These are phyloP conservation scores for Clitopilus passeckerianus DNA, from an alignment of 768 basidiomycete genomes.

Conservation along the genomic window DNA sequence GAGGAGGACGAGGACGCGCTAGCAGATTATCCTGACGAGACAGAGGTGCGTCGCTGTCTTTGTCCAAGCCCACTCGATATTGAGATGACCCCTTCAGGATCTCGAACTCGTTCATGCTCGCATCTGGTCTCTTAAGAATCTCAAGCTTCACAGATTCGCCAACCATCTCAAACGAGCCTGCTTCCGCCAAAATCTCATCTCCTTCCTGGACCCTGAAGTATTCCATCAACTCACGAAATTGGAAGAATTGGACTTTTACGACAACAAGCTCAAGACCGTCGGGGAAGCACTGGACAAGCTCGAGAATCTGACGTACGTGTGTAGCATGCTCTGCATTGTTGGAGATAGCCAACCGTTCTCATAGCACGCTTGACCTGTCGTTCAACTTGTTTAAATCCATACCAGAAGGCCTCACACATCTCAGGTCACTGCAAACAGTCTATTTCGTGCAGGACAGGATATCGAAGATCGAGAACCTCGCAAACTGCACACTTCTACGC, in stretches of 20 bases:
- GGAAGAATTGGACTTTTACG: constrained; percentile 93
- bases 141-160: constrained; percentile 75
- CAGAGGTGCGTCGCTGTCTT: constrained; percentile 49
- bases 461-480: constrained; percentile 66
- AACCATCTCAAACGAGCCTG: constrained; percentile 66
- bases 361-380: constrained; percentile 83
- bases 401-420: constrained; percentile 53
- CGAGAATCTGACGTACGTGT: not conserved
- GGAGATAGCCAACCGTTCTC: not conserved
- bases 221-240: constrained; percentile 63
- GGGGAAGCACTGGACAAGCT: constrained; percentile 61
- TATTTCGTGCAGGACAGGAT: constrained; percentile 99
- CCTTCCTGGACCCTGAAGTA: constrained; percentile 64
- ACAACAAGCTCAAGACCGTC: constrained; percentile 83
- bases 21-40: constrained; percentile 77
- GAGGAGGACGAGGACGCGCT: constrained; percentile 69
- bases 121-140: constrained; percentile 57
- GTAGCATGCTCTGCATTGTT: not conserved
- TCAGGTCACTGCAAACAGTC: constrained; percentile 64
- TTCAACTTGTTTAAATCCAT: constrained; percentile 84
- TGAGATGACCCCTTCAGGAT: constrained; percentile 58
- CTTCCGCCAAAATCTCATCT: constrained; percentile 82
- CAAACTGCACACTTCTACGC: constrained; percentile 48
- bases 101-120: constrained; percentile 82
- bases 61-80: no score